Conservation (phyloP, 2,329 filamentous ascomycete genomes). For the Coniochaeta sp. region DNA sequence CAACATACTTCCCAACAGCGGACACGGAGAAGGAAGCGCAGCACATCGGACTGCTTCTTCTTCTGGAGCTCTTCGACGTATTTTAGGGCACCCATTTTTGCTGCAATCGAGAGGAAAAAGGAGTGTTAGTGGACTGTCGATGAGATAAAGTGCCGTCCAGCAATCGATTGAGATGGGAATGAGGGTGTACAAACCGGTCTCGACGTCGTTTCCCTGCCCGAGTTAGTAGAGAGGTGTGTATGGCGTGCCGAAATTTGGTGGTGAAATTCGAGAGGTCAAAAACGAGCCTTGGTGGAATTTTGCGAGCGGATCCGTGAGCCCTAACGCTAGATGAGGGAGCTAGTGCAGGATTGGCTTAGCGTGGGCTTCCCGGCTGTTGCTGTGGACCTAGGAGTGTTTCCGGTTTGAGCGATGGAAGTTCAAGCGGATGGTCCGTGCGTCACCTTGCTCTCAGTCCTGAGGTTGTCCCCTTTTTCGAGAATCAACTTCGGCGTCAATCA, state of each 20-base stretch:
- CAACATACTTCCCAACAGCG: constrained; percentile 98
- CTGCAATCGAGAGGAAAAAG: constrained; percentile 22
- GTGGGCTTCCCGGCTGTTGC: not conserved
- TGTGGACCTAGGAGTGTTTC: no score
- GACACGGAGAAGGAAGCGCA: constrained; percentile 99
- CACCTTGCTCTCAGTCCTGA: not conserved
- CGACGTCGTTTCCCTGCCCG: constrained; percentile 2
- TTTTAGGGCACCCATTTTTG: constrained; percentile 98
- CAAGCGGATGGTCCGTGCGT: constrained; percentile 1
- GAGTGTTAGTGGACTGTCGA: constrained; percentile 8
- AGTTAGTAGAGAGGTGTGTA: constrained; percentile 3
- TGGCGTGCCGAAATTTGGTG: not conserved
- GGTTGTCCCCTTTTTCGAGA: no score
- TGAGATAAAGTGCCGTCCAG: constrained; percentile 15
- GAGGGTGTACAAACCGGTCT: constrained; percentile 2
- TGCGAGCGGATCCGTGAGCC: constrained; percentile 22
- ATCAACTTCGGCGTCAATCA: no score
- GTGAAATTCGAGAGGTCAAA: not conserved
- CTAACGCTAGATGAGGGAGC: constrained; percentile 28
- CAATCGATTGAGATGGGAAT: not conserved
- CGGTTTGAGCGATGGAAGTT: no score
- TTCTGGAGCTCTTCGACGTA: constrained; percentile 99
- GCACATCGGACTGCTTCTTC: constrained; percentile 99
- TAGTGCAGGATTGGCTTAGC: constrained; percentile 20
- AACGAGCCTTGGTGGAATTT: not conserved